Evolutionary conservation across 2,329 filamentous ascomycete genomes (phyloP), one percentile per base, ranked within the genome.

Genomic region (Venturia carpophila): DNA sequence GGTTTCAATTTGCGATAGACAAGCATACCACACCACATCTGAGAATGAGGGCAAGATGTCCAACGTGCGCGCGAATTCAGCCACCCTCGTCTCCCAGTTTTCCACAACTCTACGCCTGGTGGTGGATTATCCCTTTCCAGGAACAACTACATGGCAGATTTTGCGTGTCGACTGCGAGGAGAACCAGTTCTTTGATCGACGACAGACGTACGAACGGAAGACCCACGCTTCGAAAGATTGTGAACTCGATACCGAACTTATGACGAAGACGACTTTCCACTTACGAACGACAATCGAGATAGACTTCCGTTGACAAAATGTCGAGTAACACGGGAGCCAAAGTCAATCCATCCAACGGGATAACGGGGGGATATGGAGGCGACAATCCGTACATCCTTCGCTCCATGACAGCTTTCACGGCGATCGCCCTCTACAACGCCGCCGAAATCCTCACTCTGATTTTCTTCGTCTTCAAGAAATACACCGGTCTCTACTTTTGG

Each of bases 401-500:
- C 37, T 63, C 24, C 1, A 63, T 63, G 62, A 63, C 62, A 24
- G 62, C 62, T 6, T 63, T 63, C 62, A 49, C 62, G 27, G 63
- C 63, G 9, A 69, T 76, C 5, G 63, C 73, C 0, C 68, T 77
- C 19, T 79, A 79, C 68, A 78, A 78, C 64, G 72, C 75, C 21
- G 67, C 79, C 24, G 80, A 82, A 68, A 73, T 82, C 34, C 73
- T 80, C 43, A 70, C 79, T 42, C 72, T 81, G 60, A 75, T 79
- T 42, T 75, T 80, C 64, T 69, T 79, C 37, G 80, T 77, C 34
- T 82, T 82, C 71, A 79, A 79, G 37, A 75, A 73, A 34, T 80
- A 78, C 63, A 71, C 72, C 21, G 80, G 80, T 0, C 70, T 79
- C 17, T 82, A 82, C 68, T 82, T 82, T 68, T 81, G 79, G 79